These are phyloP conservation scores for Pseudogymnoascus sp. DNA, from an alignment of 2,329 filamentous ascomycete species.

Conservation along the genomic window DNA sequence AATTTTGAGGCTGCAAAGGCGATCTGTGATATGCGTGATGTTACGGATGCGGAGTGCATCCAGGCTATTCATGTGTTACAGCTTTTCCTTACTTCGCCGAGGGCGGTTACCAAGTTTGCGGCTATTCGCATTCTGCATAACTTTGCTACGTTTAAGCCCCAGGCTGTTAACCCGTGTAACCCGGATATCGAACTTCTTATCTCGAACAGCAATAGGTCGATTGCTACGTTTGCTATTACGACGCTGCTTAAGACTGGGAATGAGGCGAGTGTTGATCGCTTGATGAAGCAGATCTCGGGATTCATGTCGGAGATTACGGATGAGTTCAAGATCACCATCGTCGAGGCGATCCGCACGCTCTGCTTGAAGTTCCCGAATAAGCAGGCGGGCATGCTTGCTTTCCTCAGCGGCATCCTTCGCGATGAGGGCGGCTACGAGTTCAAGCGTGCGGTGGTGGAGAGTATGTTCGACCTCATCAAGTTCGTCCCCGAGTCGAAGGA, in stretches of 20 bases:
- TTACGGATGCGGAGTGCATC: slow-evolving; percentile 81
- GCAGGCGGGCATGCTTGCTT: slow-evolving; percentile 94
- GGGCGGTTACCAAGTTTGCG: slow-evolving; percentile 94
- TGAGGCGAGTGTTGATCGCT: slow-evolving; percentile 87
- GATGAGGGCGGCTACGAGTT: slow-evolving; percentile 98
- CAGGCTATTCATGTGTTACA: slow-evolving; percentile 93
- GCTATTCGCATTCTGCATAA: slow-evolving; percentile 93
- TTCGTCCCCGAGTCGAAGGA: slow-evolving; percentile 85
- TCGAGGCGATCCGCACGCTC: slow-evolving; percentile 91
- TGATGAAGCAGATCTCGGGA: slow-evolving; percentile 97
- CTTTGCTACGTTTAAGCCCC: slow-evolving; percentile 93
- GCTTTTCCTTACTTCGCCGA: slow-evolving; percentile 90
- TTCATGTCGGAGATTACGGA: slow-evolving; percentile 99
- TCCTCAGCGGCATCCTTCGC: slow-evolving; percentile 90
- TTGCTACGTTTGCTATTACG: slow-evolving; percentile 96
- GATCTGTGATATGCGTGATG: slow-evolving; percentile 88
- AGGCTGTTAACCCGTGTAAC: slow-evolving; percentile 87
- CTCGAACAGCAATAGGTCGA: slow-evolving; percentile 92
- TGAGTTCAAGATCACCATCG: slow-evolving; percentile 99
- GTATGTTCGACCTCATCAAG: slow-evolving; percentile 98
- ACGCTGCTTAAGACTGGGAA: slow-evolving; percentile 97
- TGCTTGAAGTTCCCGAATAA: slow-evolving; percentile 98
- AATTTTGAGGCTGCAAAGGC: slow-evolving; percentile 99
- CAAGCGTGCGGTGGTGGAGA: slow-evolving; percentile 94
- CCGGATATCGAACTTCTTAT: slow-evolving; percentile 96